Evolutionary conservation across 257 asterid species (phyloP), one percentile per base, ranked within the genome.

Genomic region (Jacaranda copaia): DNA sequence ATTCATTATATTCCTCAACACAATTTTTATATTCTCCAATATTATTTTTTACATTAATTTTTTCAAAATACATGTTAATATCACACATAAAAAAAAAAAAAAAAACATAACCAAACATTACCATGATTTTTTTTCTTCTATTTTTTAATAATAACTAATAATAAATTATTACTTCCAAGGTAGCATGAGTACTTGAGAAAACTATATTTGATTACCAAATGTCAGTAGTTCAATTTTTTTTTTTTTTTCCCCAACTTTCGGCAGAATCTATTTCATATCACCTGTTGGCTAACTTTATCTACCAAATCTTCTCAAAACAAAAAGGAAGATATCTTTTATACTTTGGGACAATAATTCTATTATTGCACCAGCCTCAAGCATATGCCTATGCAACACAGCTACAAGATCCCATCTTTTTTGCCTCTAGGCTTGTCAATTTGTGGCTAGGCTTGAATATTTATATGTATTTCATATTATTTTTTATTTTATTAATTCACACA

Each of bases 321-420:
- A 82, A 84, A 82, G 88, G 67, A 48, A 43, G 86, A 84, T 79
- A 80, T 81, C 82, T 82, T 81, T 83, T 77, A 46, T 81, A 60
- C 78, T 78, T 80, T 73, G 83, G 79, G 76, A 14, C 70, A 70
- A 85, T 80, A 70, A 64, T 82, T 78, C 78, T 80, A 72, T 81
- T 66, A 78, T 81, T 75, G 75, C 82, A 46, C 82, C 74, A 25
- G 32, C 75, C 70, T 72, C 81, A 74, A 71, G 79, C 71, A 76
- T 46, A 58, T 60, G 19, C 72, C 81, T 77, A 80, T 45, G 58
- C 52, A 45, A 20, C 53, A 43, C 64, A 74, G 73, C 67, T 64
- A 55, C 80, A 45, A 79, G 69, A 78, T 74, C 68, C 25, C 16
- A 18, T 52, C 39, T 42, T 16, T 49, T 35, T 69, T 49, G 55